Conservation (phyloP, 331 rosid species). For the Cydonia oblonga region DNA sequence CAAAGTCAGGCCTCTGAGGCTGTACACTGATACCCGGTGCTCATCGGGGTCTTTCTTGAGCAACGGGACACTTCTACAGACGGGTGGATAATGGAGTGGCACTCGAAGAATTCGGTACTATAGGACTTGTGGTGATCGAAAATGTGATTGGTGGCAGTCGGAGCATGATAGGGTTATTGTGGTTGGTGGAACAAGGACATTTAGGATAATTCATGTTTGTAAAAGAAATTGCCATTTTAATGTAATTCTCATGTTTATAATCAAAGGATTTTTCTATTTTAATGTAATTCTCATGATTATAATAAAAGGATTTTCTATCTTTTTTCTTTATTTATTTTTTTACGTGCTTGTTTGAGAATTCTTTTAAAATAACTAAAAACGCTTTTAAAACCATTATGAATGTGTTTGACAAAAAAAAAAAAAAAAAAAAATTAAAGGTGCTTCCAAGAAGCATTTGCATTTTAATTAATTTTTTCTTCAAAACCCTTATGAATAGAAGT, state of each 20-base stretch:
- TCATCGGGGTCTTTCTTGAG: constrained; percentile 65
- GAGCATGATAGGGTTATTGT: constrained; percentile 40
- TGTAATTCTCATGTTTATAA: too few relatives aligned
- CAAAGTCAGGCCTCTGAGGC: constrained; percentile 40
- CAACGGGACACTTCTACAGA: constrained; percentile 62
- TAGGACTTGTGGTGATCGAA: constrained; percentile 26
- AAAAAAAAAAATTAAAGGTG: too few relatives aligned
- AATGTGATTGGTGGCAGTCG: constrained; percentile 52
- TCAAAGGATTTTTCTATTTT: too few relatives aligned
- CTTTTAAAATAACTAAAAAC: too few relatives aligned
- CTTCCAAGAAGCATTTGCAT: neutral
- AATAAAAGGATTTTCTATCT: neutral
- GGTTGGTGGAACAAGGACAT: constrained; percentile 62
- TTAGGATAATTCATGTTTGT: constrained; percentile 8
- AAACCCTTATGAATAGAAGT: too few relatives aligned
- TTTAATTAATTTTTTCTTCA: too few relatives aligned
- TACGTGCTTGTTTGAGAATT: neutral
- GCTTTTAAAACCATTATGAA: too few relatives aligned
- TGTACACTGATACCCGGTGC: constrained; percentile 70
- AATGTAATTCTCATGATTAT: too few relatives aligned
- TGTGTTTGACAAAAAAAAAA: neutral
- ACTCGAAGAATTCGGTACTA: constrained; percentile 32
- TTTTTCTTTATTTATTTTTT: neutral
- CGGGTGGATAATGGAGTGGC: constrained; percentile 52
- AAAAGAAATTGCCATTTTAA: neutral